Percentiles rank a stretch among this genome's conserved stretches.
phyloP scores from a whole-genome alignment of 2,329 filamentous ascomycete genomes.

The Neopestalotiopsis sp. region DNA sequence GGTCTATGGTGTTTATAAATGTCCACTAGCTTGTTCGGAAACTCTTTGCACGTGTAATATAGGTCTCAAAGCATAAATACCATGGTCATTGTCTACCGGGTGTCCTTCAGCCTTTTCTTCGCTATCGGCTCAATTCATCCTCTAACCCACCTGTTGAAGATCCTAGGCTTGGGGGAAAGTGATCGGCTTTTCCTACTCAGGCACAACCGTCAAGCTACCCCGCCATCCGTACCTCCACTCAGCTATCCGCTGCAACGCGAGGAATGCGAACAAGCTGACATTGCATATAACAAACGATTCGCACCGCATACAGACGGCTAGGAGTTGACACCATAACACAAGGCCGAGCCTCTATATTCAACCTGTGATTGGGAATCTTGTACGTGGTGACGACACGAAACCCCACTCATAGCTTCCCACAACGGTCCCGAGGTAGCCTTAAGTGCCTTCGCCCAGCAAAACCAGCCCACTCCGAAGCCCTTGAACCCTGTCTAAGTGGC shows the following conservation, averaged over 20 bases:
- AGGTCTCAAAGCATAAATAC: background rate
- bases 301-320: background rate
- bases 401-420: background rate
- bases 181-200: constrained; percentile 2
- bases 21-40: background rate
- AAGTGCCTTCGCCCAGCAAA: background rate
- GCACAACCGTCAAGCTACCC: background rate
- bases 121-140: background rate
- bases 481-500: background rate
- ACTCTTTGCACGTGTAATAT: background rate
- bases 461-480: background rate
- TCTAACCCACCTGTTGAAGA: background rate
- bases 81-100: background rate
- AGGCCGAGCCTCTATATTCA: background rate
- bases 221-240: background rate
- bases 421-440: background rate
- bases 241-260: background rate
- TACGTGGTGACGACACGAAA: constrained; percentile 8
- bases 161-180: background rate
- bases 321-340: background rate
- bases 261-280: background rate
- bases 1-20: background rate
- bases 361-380: background rate
- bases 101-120: background rate
- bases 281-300: background rate